Evolutionary conservation across 306 rosid genomes (phyloP).

Genomic region (Malus fusca): DNA sequence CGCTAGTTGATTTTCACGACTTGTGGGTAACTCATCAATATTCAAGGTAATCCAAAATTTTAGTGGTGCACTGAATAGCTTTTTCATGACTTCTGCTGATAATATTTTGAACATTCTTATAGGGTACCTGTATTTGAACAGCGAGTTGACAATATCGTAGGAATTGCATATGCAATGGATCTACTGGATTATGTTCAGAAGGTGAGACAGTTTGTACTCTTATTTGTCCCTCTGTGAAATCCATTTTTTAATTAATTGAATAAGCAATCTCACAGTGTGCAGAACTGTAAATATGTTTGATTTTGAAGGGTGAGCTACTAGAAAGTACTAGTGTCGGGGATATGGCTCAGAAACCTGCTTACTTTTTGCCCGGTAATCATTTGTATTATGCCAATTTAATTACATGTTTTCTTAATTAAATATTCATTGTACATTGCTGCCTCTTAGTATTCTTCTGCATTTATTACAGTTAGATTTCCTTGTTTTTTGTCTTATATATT

Average conservation of each 20-base stretch:
- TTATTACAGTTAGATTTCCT: not conserved
- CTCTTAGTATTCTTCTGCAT: not conserved
- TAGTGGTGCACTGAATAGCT: not conserved
- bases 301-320: slow-evolving; percentile 92
- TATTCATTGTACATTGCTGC: not conserved
- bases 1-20: slow-evolving; percentile 76
- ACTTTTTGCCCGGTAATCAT: slow-evolving; percentile 92
- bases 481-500: not conserved
- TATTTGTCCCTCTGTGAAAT: slow-evolving; percentile 6
- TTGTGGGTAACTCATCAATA: slow-evolving; percentile 97
- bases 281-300: slow-evolving; percentile 49
- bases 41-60: slow-evolving; percentile 59
- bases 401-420: not conserved
- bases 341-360: slow-evolving; percentile 98
- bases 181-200: slow-evolving; percentile 80
- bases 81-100: not conserved
- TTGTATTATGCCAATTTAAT: slow-evolving; percentile 9
- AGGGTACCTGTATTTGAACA: slow-evolving; percentile 99
- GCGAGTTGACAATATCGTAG: slow-evolving; percentile 94
- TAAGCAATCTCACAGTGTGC: slow-evolving; percentile 48
- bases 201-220: slow-evolving; percentile 41
- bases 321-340: slow-evolving; percentile 80
- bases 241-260: slow-evolving; percentile 32
- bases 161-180: slow-evolving; percentile 99
- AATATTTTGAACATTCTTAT: slow-evolving; percentile 16